phyloP scores from a whole-genome alignment of 306 rosid genomes.

The Gastrolobium bilobum region DNA sequence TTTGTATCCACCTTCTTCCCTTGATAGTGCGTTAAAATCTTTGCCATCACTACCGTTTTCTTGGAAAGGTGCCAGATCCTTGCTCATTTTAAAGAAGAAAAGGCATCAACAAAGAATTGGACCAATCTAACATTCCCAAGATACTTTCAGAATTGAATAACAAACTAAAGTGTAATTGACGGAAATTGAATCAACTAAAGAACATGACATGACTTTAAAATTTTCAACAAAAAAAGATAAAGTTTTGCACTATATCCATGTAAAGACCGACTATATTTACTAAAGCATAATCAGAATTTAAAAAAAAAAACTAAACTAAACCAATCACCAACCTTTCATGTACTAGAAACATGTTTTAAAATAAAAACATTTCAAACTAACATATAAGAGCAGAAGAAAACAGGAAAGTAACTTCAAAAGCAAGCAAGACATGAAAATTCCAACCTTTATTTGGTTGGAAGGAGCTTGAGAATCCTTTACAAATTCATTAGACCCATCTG shows the following conservation, averaged over 20 bases:
- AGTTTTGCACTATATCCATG: conserved; percentile 17
- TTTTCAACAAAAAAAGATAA: background rate
- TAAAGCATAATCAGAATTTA: background rate
- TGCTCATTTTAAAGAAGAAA: conserved; percentile 44
- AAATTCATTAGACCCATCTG: conserved; percentile 55
- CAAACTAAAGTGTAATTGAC: background rate
- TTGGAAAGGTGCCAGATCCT: conserved; percentile 57
- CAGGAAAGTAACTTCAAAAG: background rate
- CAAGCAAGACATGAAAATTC: conserved; percentile 6
- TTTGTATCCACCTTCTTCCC: conserved; percentile 64
- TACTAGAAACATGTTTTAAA: background rate
- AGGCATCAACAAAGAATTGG: conserved; percentile 43
- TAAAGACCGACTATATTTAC: conserved; percentile 13
- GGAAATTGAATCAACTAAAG: conserved; percentile 11
- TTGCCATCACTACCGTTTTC: conserved; percentile 42
- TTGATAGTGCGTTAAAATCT: conserved; percentile 52
- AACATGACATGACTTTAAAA: background rate
- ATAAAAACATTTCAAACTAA: background rate
- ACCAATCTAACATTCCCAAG: conserved; percentile 24
- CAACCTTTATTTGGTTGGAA: conserved; percentile 62
- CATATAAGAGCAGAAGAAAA: background rate
- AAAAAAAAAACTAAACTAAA: conserved; percentile 2
- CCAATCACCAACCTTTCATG: background rate
- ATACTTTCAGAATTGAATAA: conserved; percentile 9
- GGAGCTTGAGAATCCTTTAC: conserved; percentile 51